Conservation (phyloP, 164 flowering plant genomes). For the Santalum album region DNA sequence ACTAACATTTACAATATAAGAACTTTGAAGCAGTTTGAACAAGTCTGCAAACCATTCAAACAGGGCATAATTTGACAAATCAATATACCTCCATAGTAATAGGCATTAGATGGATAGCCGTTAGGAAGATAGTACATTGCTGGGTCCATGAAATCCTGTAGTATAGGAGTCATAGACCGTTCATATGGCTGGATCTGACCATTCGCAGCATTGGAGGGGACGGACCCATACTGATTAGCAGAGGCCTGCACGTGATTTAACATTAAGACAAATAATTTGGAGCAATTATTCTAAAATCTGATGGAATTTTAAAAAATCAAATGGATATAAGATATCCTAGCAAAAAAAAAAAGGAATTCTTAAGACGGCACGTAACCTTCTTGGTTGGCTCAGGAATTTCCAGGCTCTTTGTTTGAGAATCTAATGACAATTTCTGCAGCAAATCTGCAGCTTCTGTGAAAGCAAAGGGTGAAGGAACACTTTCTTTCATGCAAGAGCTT, state of each 20-base stretch:
- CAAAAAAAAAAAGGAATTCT: not conserved
- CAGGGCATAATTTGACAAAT: not conserved
- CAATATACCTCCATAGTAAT: slow-evolving; percentile 44
- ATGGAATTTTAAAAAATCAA: no score
- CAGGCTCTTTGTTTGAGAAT: slow-evolving; percentile 40
- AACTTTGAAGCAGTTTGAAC: no score
- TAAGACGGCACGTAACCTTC: slow-evolving; percentile 30
- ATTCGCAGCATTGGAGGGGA: slow-evolving; percentile 27
- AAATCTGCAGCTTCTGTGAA: slow-evolving; percentile 54
- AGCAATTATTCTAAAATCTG: no score
- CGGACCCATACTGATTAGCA: slow-evolving; percentile 30
- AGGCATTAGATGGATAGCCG: slow-evolving; percentile 33
- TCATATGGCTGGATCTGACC: slow-evolving; percentile 40
- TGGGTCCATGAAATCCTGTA: slow-evolving; percentile 29
- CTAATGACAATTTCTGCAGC: slow-evolving; percentile 55
- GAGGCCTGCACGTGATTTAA: slow-evolving; percentile 21
- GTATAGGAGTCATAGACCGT: slow-evolving; percentile 26
- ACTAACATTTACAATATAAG: no score
- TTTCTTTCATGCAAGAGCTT: not conserved
- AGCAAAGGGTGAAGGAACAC: slow-evolving; percentile 1
- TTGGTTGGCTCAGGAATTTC: slow-evolving; percentile 49
- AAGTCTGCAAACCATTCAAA: not conserved
- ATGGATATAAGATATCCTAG: not conserved
- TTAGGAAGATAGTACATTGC: slow-evolving; percentile 29
- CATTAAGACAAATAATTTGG: not conserved